phyloP scores from a whole-genome alignment of 2,329 filamentous ascomycete species.

The Ophiobolus disseminans region DNA sequence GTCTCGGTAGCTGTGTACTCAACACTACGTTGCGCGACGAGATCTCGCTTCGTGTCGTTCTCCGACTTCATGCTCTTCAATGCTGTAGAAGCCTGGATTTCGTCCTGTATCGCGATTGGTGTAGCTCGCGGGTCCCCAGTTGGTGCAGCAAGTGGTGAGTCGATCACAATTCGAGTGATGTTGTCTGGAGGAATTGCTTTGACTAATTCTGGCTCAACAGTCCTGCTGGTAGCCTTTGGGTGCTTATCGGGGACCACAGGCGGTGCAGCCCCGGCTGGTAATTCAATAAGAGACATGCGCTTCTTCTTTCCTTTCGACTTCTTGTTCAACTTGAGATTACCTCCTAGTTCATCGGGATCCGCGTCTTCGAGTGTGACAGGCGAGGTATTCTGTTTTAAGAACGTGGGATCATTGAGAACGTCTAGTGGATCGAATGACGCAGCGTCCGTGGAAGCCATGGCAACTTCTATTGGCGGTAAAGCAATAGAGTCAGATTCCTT shows the following conservation, averaged over 20 bases:
- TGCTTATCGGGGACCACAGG: not conserved
- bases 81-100: slow-evolving; percentile 12
- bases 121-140: slow-evolving; percentile 6
- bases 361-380: slow-evolving; percentile 45
- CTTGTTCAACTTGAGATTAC: slow-evolving; percentile 51
- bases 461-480: slow-evolving; percentile 44
- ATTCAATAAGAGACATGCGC: slow-evolving; percentile 19
- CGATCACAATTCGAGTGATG: not conserved
- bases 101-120: slow-evolving; percentile 13
- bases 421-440: slow-evolving; percentile 48
- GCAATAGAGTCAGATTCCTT: slow-evolving; percentile 28
- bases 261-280: slow-evolving; percentile 9
- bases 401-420: slow-evolving; percentile 46
- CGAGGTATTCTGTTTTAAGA: slow-evolving; percentile 43
- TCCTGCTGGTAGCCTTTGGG: not conserved
- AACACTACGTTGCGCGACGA: slow-evolving; percentile 37
- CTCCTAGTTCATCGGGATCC: slow-evolving; percentile 45
- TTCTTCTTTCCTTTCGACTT: slow-evolving; percentile 56
- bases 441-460: slow-evolving; percentile 39
- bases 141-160: not conserved
- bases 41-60: slow-evolving; percentile 37
- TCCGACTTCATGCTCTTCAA: slow-evolving; percentile 38
- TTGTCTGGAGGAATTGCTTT: too few species aligned
- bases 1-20: slow-evolving; percentile 35
- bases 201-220: not conserved